Percentiles rank a stretch among this genome's conserved stretches.
Conservation (phyloP, 2,329 filamentous ascomycete species). For the Aspergillus niger region DNA sequence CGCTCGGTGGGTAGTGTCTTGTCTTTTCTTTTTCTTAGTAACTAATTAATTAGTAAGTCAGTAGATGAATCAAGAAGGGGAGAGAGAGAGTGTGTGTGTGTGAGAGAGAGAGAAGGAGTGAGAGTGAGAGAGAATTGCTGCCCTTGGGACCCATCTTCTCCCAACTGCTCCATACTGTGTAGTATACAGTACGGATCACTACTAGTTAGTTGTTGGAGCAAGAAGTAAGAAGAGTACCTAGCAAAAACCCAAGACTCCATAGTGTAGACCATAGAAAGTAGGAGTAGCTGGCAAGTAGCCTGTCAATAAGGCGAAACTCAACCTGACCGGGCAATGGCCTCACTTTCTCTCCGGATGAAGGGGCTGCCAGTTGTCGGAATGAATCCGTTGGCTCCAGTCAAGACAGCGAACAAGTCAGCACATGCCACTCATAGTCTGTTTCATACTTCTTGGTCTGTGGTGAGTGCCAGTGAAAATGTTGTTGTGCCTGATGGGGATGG, state of each 20-base stretch:
- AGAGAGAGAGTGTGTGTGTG: too few species aligned
- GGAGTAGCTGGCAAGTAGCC: not conserved
- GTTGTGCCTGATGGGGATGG: not conserved
- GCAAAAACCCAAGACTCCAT: too few species aligned
- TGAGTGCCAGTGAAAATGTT: not conserved
- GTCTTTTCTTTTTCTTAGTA: not conserved
- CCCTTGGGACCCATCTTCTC: too few species aligned
- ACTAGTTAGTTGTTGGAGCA: too few species aligned
- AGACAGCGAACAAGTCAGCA: not conserved
- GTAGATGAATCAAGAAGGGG: too few species aligned
- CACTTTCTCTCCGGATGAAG: not conserved
- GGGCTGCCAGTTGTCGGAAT: not conserved
- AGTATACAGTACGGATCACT: too few species aligned
- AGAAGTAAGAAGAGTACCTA: too few species aligned
- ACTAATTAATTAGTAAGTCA: too few species aligned
- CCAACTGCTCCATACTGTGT: too few species aligned
- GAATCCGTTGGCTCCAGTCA: slow-evolving; percentile 2
- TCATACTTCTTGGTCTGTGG: not conserved
- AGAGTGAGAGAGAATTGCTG: too few species aligned
- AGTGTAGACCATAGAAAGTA: too few species aligned
- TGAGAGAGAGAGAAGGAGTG: too few species aligned
- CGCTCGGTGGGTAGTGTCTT: not conserved
- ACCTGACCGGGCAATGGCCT: not conserved
- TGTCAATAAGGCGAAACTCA: not conserved
- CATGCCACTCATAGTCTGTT: not conserved